phyloP scores from a whole-genome alignment of 208 protist genomes.

The Plasmodiophora brassicae region DNA sequence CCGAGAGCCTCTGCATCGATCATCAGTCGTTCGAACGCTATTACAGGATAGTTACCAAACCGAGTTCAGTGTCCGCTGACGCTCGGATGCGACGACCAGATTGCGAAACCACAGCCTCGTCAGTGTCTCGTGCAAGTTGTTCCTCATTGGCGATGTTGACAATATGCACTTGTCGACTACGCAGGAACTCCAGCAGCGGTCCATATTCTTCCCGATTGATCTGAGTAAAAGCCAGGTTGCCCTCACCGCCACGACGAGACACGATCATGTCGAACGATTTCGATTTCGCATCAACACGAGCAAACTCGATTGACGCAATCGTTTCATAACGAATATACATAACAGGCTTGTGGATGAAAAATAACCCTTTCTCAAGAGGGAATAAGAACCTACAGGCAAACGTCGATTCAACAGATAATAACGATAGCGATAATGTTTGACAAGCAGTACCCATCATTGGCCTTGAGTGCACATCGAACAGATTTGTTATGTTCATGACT shows the following conservation, averaged over 20 bases:
- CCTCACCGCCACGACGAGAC: background rate
- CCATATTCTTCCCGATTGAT: background rate
- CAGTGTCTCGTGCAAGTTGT: background rate
- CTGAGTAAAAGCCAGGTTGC: background rate
- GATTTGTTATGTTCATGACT: background rate
- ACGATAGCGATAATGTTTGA: too few species aligned
- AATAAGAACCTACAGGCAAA: too few species aligned
- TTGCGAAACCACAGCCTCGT: background rate
- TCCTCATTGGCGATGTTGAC: constrained; percentile 17
- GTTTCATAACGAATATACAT: background rate
- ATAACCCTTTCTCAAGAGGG: constrained; percentile 4
- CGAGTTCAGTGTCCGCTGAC: background rate
- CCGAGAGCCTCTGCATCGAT: background rate
- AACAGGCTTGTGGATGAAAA: constrained; percentile 28
- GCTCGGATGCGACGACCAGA: background rate
- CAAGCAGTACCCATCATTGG: constrained; percentile 19
- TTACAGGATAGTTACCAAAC: background rate
- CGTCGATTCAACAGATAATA: too few species aligned
- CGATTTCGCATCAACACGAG: background rate
- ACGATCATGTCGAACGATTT: constrained; percentile 15
- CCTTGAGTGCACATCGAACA: constrained; percentile 6
- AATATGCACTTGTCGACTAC: background rate
- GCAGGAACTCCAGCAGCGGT: background rate
- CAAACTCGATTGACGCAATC: background rate
- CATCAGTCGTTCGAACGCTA: background rate